Evolutionary conservation across 2,329 filamentous ascomycete species (phyloP).

Genomic region (Paradendryphiella salina): DNA sequence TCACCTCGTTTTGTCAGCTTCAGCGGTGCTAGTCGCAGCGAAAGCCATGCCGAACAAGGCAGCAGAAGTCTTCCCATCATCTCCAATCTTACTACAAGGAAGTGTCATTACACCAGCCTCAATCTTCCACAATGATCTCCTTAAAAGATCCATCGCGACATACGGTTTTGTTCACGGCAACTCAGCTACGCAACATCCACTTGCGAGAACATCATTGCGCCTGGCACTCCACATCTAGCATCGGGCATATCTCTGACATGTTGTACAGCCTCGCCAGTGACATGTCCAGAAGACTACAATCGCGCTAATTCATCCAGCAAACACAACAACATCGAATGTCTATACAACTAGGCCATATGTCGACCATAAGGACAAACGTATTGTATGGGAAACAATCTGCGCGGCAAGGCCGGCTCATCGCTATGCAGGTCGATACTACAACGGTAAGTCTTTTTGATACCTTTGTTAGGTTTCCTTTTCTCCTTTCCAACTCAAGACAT

Average conservation of each 20-base stretch:
- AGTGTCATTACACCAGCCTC: constrained; percentile 12
- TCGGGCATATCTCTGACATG: background rate
- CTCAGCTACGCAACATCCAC: constrained; percentile 6
- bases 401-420: background rate
- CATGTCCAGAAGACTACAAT: constrained; percentile 11
- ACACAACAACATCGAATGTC: constrained; percentile 9
- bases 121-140: background rate
- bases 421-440: constrained; percentile 8
- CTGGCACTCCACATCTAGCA: background rate
- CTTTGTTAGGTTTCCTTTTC: background rate
- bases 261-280: constrained; percentile 5
- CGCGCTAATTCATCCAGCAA: background rate
- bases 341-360: constrained; percentile 2
- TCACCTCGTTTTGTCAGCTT: background rate
- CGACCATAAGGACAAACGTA: constrained; percentile 2
- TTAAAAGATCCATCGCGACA: constrained; percentile 12
- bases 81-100: background rate
- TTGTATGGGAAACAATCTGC: constrained; percentile 4
- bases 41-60: background rate
- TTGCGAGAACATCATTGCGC: background rate
- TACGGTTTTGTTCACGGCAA: constrained; percentile 13
- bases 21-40: background rate
- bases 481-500: background rate
- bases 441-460: constrained; percentile 2
- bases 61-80: background rate